Conservation (phyloP, 2,329 filamentous ascomycete genomes). For the Pezicula carpinea region DNA sequence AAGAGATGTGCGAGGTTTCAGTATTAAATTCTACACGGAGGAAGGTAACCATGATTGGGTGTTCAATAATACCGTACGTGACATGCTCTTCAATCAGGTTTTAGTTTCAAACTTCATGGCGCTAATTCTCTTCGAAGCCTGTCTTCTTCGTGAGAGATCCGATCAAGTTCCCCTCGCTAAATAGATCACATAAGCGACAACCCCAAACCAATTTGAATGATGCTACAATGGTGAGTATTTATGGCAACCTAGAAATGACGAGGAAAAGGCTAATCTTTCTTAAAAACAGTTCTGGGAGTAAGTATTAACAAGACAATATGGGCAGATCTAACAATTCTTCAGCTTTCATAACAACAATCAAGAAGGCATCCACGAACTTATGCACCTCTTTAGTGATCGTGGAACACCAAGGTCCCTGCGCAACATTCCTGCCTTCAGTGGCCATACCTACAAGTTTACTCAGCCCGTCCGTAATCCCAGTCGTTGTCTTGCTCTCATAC, state of each 20-base stretch:
- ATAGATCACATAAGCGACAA: slow-evolving; percentile 39
- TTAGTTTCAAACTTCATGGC: no score
- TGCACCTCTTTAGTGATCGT: slow-evolving; percentile 46
- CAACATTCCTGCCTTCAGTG: slow-evolving; percentile 41
- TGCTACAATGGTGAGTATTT: slow-evolving; percentile 29
- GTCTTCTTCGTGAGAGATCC: slow-evolving; percentile 43
- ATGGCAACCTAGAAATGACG: background rate
- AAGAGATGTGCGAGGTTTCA: slow-evolving; percentile 41
- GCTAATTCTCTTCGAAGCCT: slow-evolving; percentile 20
- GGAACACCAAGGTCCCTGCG: slow-evolving; percentile 43
- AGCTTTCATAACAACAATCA: slow-evolving; percentile 37
- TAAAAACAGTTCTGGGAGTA: slow-evolving; percentile 7
- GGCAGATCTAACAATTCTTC: no score
- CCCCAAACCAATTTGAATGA: slow-evolving; percentile 31
- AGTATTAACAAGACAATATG: no score
- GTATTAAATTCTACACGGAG: slow-evolving; percentile 45
- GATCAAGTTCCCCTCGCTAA: slow-evolving; percentile 41
- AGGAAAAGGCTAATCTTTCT: background rate
- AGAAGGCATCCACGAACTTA: slow-evolving; percentile 45
- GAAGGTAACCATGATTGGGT: slow-evolving; percentile 46
- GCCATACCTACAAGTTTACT: slow-evolving; percentile 44
- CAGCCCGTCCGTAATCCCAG: slow-evolving; percentile 16
- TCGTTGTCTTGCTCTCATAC: background rate
- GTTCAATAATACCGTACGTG: slow-evolving; percentile 30
- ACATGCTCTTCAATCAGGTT: background rate